Evolutionary conservation across 495 filamentous ascomycete species (phyloP), one percentile per base, ranked within the genome.

Genomic region (Penicillium steckii): DNA sequence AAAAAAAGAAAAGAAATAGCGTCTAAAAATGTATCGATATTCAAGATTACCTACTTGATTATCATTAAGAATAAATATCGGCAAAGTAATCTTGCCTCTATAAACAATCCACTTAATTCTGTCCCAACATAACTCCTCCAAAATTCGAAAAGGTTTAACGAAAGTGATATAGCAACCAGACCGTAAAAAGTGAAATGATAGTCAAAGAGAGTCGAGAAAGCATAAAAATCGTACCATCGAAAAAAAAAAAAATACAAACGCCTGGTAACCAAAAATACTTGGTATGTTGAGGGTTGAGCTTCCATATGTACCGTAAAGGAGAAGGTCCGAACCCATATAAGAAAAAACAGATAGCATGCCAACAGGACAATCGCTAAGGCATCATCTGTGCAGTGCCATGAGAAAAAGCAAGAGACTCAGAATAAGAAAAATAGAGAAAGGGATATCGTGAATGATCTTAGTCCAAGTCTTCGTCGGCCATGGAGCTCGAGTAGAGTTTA

Each of bases 401-500:
- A 18, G 52, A 13, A 42, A 22, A n/a, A 25, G 48, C n/a, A n/a
- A n/a, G n/a, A n/a, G 25, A 38, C 53, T 29, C 40, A 27, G 10
- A 33, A 22, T 21, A 52, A 45, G 8, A 18, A 32, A 37, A 37
- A n/a, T 50, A 19, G 32, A 24, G 1, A 23, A 25, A 21, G 19
- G 25, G 44, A 7, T 22, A 27, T 24, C n/a, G 7, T 13, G 42
- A 30, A 26, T 19, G 26, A 18, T 24, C 25, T 49, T 54, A 67
- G 25, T 67, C 51, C 9, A 46, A 44, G 15, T 68, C 60, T 21
- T 69, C 68, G 1, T 49, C 54, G n/a, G 38, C 52, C 45, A 52
- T 53, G 5, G 54, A 45, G 27, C 60, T 70, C 3, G 66, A 62
- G 50, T 73, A 73, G 3, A 73, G 42, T 27, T 50, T 56, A 42